Base-by-base conservation (phyloP, 257 asterid genomes). In the Nicotiana paniculata region DNA sequence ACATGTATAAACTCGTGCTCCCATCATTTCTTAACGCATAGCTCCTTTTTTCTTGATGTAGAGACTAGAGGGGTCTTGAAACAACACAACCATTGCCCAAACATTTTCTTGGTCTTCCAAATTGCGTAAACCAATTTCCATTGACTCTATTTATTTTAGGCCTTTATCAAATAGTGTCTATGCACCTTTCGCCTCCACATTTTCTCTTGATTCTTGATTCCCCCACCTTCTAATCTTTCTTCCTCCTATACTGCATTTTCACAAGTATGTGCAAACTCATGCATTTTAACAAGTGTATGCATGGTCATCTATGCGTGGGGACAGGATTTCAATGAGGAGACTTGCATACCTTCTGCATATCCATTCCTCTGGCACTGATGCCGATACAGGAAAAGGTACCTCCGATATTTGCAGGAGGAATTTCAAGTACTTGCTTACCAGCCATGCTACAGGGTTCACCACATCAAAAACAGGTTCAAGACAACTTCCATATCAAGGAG, bases 381-480 rank as follows among this genome's bases (percentile, higher is more conserved):
- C 98, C 98, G 88, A 96, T 87, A 90, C 99, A 96, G 82, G 84
- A 90, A 59, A 87, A 90, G 28, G 97, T 91, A 77, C 97, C 99
- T 68, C 97, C 98, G 81, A 96, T 92, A 86, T 87, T 96, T 79
- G 91, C 54, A 1, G 93, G 93, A 87, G 99, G 98, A 86, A 96
- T 96, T 84, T 96, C 99, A 86, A 78, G 92, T 70, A 93, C 95
- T 91, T 96, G 98, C 87, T 92, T 96, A 70, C 98, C 98, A 86
- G 98, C 92, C 97, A 94, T 90, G 90, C 99, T 96, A 95, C 87
- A 89, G 81, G 62, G 58, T 51, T 39, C 82, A 53, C 67, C 61
- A 66, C 32, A 43, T 51, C 32, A 81, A 58, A 77, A 66, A 81
- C 21, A 72, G 53, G 77, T 65, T 81, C 51, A 76, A 51, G 78